Base-by-base conservation (phyloP, 1,139 yeast species). In the Yamadazyma dushanensis region DNA sequence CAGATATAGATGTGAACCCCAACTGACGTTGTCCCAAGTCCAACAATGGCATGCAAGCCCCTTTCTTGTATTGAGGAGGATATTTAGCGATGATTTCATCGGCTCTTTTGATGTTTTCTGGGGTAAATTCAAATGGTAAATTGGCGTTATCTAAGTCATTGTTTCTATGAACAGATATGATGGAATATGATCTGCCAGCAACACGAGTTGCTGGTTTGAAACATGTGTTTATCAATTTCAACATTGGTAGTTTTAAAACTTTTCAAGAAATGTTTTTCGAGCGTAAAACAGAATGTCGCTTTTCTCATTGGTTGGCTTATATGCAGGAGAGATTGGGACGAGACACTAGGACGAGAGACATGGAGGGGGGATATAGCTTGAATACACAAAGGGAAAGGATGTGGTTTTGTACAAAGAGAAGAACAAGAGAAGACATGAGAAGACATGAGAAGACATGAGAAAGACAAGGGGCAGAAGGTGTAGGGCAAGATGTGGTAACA, bases 1-100 rank as follows among this genome's bases (percentile, higher is more conserved):
- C 96, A 18, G 90, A 75, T 48, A 88, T 85, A 32, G 95, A 84
- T 32, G 95, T 84, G 70, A 83, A 87, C 1, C 96, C 96, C 41
- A 73, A 71, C 64, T 87, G 96, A 56, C 95, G 85, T 65, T 87
- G 96, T 30, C 95, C 96, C 51, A 87, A 70, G 56, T 86, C 95
- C 49, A 87, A 73, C 42, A 87, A 71, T 14, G 95, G 95, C 95
- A 87, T 85, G 44, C 82, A 80, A 3, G 96, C 95, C 18, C 85
- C 88, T 63, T 87, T 87, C 59, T 86, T 86, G 64, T 87, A 87
- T 59, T 86, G 92, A 29, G 86, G 73, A 18, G 96, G 96, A 60
- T 86, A 86, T 63, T 84, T 84, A 50, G 83, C 78, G 40, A 87
- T 73, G 54, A 86, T 78, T 47, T 78, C 84, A 41, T 83, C 70